A percentile compares a stretch with the other conserved stretches of the same genome.
These are phyloP conservation scores for Plasmodium reichenowi DNA, from an alignment of 169 alveolate genomes.

Conservation along the genomic window DNA sequence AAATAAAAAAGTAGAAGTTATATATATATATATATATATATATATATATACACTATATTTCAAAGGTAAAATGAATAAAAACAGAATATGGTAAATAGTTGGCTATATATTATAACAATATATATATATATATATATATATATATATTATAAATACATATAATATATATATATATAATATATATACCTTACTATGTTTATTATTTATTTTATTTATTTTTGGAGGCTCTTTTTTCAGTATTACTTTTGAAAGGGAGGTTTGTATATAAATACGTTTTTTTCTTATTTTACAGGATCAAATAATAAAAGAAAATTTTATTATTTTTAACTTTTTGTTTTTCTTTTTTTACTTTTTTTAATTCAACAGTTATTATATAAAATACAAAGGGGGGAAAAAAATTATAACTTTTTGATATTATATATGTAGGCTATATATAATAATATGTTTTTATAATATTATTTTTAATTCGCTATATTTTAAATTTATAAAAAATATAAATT, in stretches of 20 bases:
- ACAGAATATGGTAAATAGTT: background rate
- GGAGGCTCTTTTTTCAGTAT: background rate
- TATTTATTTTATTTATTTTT: constrained; percentile 7
- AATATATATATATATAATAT: background rate
- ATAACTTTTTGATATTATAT: too few species aligned
- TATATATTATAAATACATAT: too few species aligned
- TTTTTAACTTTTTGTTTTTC: background rate
- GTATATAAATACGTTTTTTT: background rate
- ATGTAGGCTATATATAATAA: too few species aligned
- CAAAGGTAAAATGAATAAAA: background rate
- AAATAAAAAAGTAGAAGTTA: constrained; percentile 4
- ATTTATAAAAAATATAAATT: background rate
- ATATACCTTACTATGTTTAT: background rate
- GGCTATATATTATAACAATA: too few species aligned
- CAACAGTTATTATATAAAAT: constrained; percentile 8
- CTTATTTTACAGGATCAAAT: constrained; percentile 5
- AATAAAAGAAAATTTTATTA: background rate
- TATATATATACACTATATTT: background rate
- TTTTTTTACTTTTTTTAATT: background rate
- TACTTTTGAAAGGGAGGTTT: too few species aligned
- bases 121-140: too few species aligned
- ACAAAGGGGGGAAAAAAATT: constrained; percentile 5
- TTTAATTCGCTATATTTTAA: too few species aligned
- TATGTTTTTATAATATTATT: too few species aligned
- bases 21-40: constrained; percentile 10